A percentile compares a stretch with the other conserved stretches of the same genome.
phyloP scores from a whole-genome alignment of 352 stramenopile genomes.

The Thraustotheca clavata region DNA sequence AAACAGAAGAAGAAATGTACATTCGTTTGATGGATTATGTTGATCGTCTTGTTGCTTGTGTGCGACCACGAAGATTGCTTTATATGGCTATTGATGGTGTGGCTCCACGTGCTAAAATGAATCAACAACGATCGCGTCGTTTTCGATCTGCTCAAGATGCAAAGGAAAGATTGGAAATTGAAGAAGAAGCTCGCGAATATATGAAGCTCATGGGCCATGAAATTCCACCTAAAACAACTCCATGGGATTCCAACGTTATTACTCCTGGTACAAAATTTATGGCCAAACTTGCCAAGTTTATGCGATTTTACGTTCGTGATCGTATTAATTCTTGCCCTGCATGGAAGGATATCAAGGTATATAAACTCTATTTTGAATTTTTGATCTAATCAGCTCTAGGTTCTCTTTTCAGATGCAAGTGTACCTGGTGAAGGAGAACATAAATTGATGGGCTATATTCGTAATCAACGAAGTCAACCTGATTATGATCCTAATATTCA shows the following conservation, averaged over 20 bases:
- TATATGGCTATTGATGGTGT: constrained; percentile 99
- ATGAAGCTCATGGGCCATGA: constrained; percentile 85
- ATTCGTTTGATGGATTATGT: constrained; percentile 94
- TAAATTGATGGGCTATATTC: constrained; percentile 99
- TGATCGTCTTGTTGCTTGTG: constrained; percentile 91
- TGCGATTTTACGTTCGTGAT: constrained; percentile 91
- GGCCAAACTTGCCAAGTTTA: constrained; percentile 86
- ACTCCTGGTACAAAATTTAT: constrained; percentile 99
- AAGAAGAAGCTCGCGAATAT: constrained; percentile 89
- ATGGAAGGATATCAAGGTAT: constrained; percentile 92
- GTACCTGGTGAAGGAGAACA: constrained; percentile 99
- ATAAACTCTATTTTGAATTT: too few relatives aligned
- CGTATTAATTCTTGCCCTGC: constrained; percentile 87
- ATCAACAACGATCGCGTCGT: constrained; percentile 96
- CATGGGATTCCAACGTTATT: constrained; percentile 99
- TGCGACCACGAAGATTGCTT: constrained; percentile 92
- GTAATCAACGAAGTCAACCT: constrained; percentile 88
- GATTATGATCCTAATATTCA: constrained; percentile 96
- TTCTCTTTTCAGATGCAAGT: constrained; percentile 95
- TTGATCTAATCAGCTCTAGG: constrained; percentile 25
- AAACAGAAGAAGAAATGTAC: constrained; percentile 98
- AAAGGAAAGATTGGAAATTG: constrained; percentile 86
- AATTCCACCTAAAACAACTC: constrained; percentile 63
- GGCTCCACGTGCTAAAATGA: constrained; percentile 99
- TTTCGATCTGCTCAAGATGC: constrained; percentile 96